Evolutionary conservation across 1,139 yeast genomes (phyloP), one percentile per base, ranked within the genome.

Genomic region (Hyphopichia burtonii): DNA sequence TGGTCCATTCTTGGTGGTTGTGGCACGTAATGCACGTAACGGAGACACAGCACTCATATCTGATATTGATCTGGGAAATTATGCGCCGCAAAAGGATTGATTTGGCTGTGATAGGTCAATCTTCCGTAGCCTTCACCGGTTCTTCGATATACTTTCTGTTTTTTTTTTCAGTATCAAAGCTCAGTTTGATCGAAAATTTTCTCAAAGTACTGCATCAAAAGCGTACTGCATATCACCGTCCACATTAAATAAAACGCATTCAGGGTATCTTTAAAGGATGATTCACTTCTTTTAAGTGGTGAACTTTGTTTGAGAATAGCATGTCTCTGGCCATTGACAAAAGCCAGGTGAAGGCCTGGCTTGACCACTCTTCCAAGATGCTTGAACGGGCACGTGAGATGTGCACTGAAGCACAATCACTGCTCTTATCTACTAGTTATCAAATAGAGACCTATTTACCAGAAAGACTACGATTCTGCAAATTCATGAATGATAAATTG

Each of bases 361-460:
- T 62, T 5, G 56, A 54, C 8, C 61, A 63, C 38, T 73, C 74
- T 3, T 60, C 57, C 33, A 14, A 20, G 1, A 63, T 68, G 0
- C 58, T 70, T 10, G 56, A 60, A 35, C 44, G 49, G 25, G 74
- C 74, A 2, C 66, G 63, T 37, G 55, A 53, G 27, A 41, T 64
- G 32, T 69, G 74, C 39, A 51, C 65, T 3, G 53, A 51, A n/a
- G 73, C 75, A 2, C 71, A 67, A 36, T 41, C 44, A 2, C 63
- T 58, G 59, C 56, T 69, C 32, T 55, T 55, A 36, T 40, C 49
- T 12, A 61, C 66, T 14, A 45, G 48, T 12, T 50, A 54, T 37
- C 61, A 55, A 43, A 49, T 68, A 31, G 50, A 57, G 6, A 45
- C 45, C 7, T 46, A 48, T 8, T 44, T 65, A 17, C 70, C 71